Base-by-base conservation (phyloP, 2,329 filamentous ascomycete genomes). In the Spiromastix sp. region DNA sequence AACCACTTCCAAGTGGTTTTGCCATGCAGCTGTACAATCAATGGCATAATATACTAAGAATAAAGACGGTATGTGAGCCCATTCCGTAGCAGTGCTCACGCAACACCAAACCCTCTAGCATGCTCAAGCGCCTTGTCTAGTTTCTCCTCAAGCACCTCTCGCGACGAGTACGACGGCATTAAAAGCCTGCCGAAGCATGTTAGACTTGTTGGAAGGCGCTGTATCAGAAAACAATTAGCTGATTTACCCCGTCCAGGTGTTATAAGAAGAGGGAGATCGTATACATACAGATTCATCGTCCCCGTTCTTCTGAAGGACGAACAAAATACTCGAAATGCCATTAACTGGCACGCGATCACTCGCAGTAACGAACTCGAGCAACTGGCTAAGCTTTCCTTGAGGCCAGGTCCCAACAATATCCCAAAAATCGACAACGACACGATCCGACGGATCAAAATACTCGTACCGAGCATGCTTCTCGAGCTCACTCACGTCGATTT, bases 321-420 rank as follows among this genome's bases (percentile, higher is more conserved):
- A 96, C 50, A 82, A 78, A 30, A 96, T 65, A 48, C 82, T 85
- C 43, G 74, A 72, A 51, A 87, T 77, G 2, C 91, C 91, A 13
- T 84, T 86, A 0, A 94, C 83, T 0, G 91, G 91, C 2, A 96
- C 74, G 2, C 91, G 74, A 52, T 95, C 87, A 48, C 80, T 89
- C 0, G 89, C 89, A 10, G 91, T 98, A 19, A 98, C 87, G 51
- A 98, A 98, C 55, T 95, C 86, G 20, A 98, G 68, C 21, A 98
- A 63, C 48, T 75, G 77, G 34, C 77, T 73, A 58, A 81, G 81
- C 67, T 87, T 81, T 29, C 72, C 67, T 11, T 79, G 69, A 7
- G 60, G 47, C 36, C 62, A 67, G 11, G 70, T 51, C 74, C 91
- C 22, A 55, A 94, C 81, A 5, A 95, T 71, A 9, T 69, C 69